phyloP scores from a whole-genome alignment of 495 filamentous ascomycete genomes.

The Bathelium albidoporum region DNA sequence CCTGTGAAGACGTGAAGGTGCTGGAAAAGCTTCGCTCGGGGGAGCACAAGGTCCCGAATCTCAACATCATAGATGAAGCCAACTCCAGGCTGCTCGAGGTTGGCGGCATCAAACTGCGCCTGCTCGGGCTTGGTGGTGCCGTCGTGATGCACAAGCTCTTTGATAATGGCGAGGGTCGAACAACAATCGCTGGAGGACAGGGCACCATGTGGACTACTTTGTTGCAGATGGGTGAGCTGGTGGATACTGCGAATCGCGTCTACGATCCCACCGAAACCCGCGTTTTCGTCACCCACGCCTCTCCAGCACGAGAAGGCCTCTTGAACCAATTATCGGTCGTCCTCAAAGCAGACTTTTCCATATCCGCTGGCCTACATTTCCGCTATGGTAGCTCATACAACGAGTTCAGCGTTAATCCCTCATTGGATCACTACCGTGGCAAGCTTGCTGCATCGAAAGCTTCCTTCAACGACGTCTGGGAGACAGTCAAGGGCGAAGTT shows the following conservation, averaged over 20 bases:
- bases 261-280: slow-evolving; percentile 99
- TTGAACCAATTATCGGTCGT: slow-evolving; percentile 97
- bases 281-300: slow-evolving; percentile 93
- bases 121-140: slow-evolving; percentile 88
- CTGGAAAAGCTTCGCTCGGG: slow-evolving; percentile 96
- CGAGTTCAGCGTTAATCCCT: slow-evolving; percentile 98
- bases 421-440: slow-evolving; percentile 94
- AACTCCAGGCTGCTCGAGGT: slow-evolving; percentile 89
- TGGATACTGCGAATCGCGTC: slow-evolving; percentile 95
- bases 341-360: slow-evolving; percentile 95
- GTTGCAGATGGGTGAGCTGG: slow-evolving; percentile 95
- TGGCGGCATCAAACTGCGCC: slow-evolving; percentile 88
- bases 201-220: slow-evolving; percentile 99
- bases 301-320: slow-evolving; percentile 90
- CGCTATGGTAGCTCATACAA: slow-evolving; percentile 98
- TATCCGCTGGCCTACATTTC: slow-evolving; percentile 97
- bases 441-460: slow-evolving; percentile 99
- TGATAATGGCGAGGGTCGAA: slow-evolving; percentile 95
- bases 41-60: slow-evolving; percentile 95
- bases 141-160: slow-evolving; percentile 99
- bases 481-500: slow-evolving; percentile 92
- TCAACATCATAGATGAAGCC: slow-evolving; percentile 97
- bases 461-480: slow-evolving; percentile 99
- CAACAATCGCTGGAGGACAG: slow-evolving; percentile 95
- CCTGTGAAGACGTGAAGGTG: slow-evolving; percentile 96